phyloP scores from a whole-genome alignment of 2,329 filamentous ascomycete genomes.

The Talaromyces sp. region DNA sequence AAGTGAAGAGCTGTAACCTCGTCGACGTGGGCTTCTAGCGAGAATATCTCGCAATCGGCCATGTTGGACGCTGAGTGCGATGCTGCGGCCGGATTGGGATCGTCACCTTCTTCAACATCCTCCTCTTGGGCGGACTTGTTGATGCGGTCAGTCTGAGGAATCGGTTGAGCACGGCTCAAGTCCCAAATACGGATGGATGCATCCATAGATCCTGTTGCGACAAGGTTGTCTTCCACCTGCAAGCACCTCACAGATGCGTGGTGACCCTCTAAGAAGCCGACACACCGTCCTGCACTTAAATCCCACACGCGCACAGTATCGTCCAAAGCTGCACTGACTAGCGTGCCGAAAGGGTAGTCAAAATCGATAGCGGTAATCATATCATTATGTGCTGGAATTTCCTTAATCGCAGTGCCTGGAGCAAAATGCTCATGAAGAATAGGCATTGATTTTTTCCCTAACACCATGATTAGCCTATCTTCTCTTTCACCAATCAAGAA shows the following conservation, averaged over 20 bases:
- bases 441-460: slow-evolving; percentile 72
- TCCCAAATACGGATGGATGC: slow-evolving; percentile 95
- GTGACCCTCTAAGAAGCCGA: slow-evolving; percentile 88
- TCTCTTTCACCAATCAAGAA: neutral
- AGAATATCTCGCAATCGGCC: slow-evolving; percentile 84
- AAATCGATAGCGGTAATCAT: slow-evolving; percentile 89
- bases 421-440: slow-evolving; percentile 94
- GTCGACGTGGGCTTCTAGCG: slow-evolving; percentile 83
- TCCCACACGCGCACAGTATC: slow-evolving; percentile 97
- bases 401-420: slow-evolving; percentile 80
- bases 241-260: slow-evolving; percentile 88
- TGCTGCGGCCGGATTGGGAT: slow-evolving; percentile 57
- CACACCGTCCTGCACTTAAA: slow-evolving; percentile 85
- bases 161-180: slow-evolving; percentile 77
- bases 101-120: slow-evolving; percentile 47
- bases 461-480: slow-evolving; percentile 18
- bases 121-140: slow-evolving; percentile 47
- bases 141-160: slow-evolving; percentile 60
- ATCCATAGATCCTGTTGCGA: slow-evolving; percentile 91
- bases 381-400: slow-evolving; percentile 85
- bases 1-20: slow-evolving; percentile 95
- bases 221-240: slow-evolving; percentile 92
- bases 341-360: slow-evolving; percentile 91
- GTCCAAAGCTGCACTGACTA: slow-evolving; percentile 88
- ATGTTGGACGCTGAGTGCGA: slow-evolving; percentile 70